Evolutionary conservation across 257 asterid species (phyloP), one percentile per base, ranked within the genome.

Genomic region (Solanum peruvianum): DNA sequence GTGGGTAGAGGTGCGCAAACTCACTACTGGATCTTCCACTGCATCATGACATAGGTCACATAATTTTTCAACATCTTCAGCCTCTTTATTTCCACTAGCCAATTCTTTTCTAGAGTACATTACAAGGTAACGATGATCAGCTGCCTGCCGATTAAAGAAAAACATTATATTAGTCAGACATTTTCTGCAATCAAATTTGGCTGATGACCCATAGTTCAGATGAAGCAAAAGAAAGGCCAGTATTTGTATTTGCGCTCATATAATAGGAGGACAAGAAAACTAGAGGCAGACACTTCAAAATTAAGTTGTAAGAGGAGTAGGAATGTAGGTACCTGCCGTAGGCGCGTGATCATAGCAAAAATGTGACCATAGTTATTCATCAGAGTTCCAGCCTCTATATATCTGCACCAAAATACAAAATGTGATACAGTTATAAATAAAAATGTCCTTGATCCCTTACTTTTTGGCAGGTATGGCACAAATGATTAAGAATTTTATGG

Each of bases 41-140:
- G 39, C 39, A 35, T 35, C 39, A 5, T 35, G 39, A 35, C 39
- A 35, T 35, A 35, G 39, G 39, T 35, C 39, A 35, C 39, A 35
- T 35, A 35, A 35, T 35, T 35, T 35, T 35, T 35, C 39, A 35
- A 35, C 39, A 35, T 73, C 90, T 86, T 87, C 67, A 86, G 89
- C 88, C 52, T 89, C 94, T 89, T 86, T 91, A 77, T 87, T 87
- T 82, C 90, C 93, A 91, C 86, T 91, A 85, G 88, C 91, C 91
- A 89, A 88, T 86, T 96, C 71, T 77, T 92, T 84, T 80, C 78
- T 91, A 82, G 97, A 94, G 93, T 83, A 85, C 72, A 14, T 27
- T 37, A 76, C 98, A 84, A 96, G 99, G 93, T 94, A 92, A 84
- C 95, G 98, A 89, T 96, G 99, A 89, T 96, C 97, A 87, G 94